Base-by-base conservation (phyloP, 371 early-diverging fungal genomes). In the Blakeslea trispora region DNA sequence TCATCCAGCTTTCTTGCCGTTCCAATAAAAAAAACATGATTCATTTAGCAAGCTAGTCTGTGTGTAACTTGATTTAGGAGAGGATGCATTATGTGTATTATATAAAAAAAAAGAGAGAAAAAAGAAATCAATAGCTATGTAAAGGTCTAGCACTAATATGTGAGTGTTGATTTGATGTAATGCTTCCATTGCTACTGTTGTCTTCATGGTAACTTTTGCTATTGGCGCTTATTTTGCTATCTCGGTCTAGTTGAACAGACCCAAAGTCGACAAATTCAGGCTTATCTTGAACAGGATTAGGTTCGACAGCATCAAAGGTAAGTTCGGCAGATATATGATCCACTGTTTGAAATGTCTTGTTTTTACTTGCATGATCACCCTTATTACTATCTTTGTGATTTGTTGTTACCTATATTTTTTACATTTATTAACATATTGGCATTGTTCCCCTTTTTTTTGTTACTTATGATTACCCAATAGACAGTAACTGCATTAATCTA, bases 391-490 rank as follows among this genome's bases (percentile, higher is more conserved):
- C 24, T 17, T 50, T 53, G 23, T 50, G 45, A 39, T 60, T 59
- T 17, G 59, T 68, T 24, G 66, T 66, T 19, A 68, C 68, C 68
- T 68, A 60, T 15, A 34, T 7, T n/a, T n/a, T n/a, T n/a, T n/a
- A n/a, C n/a, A n/a, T n/a, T n/a, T n/a, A n/a, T n/a, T n/a, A n/a
- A n/a, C n/a, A n/a, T n/a, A n/a, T n/a, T n/a, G n/a, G n/a, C n/a
- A n/a, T n/a, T n/a, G n/a, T n/a, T n/a, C n/a, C n/a, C n/a, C n/a
- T n/a, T n/a, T n/a, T n/a, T n/a, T n/a, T n/a, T n/a, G n/a, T n/a
- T n/a, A n/a, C n/a, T n/a, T n/a, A n/a, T n/a, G n/a, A 2, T 50
- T 68, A 83, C 83, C 83, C 83, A 83, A 52, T 83, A 78, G 17
- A 83, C 75, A n/a, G 78, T 69, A 35, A 81, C 66, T 13, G 80